These are phyloP conservation scores for Leishmania gerbilli DNA, from an alignment of 208 protist genomes.

Conservation along the genomic window DNA sequence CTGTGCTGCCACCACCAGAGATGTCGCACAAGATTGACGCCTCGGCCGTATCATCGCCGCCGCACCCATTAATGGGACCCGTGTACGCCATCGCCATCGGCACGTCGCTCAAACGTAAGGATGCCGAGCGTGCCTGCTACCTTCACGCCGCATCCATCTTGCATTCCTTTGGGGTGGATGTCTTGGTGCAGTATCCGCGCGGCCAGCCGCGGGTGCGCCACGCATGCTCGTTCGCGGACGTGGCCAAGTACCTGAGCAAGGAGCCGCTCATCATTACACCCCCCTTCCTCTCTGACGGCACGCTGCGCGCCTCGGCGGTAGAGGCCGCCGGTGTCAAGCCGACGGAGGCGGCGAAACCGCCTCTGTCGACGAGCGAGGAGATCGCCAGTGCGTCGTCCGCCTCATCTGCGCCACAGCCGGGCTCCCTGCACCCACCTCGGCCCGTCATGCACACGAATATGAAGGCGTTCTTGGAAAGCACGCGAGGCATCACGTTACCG, in stretches of 20 bases:
- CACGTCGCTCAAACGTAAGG: constrained; percentile 78
- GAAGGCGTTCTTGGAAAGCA: constrained; percentile 53
- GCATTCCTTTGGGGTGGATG: constrained; percentile 48
- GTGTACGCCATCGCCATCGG: constrained; percentile 57
- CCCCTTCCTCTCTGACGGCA: constrained; percentile 11
- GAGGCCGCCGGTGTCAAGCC: neutral
- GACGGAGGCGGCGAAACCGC: neutral
- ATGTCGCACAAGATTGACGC: constrained; percentile 5
- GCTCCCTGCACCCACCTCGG: constrained; percentile 20
- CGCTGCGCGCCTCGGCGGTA: constrained; percentile 4
- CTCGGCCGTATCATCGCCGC: constrained; percentile 1
- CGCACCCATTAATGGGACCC: neutral
- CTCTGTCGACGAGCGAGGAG: neutral
- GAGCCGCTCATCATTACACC: constrained; percentile 10
- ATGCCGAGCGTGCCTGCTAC: constrained; percentile 80
- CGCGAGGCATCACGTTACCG: constrained; percentile 39
- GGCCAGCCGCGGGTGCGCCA: constrained; percentile 45
- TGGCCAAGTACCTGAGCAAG: constrained; percentile 16
- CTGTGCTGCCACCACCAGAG: constrained; percentile 6
- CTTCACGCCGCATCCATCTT: constrained; percentile 78
- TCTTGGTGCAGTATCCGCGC: constrained; percentile 41
- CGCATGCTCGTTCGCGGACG: constrained; percentile 19
- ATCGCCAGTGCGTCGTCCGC: neutral
- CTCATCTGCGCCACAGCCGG: constrained; percentile 6
- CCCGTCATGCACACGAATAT: constrained; percentile 65